Percentiles rank a stretch among this genome's conserved stretches.
Evolutionary conservation across 257 asterid species (phyloP).

Genomic region (Cruciata laevipes): DNA sequence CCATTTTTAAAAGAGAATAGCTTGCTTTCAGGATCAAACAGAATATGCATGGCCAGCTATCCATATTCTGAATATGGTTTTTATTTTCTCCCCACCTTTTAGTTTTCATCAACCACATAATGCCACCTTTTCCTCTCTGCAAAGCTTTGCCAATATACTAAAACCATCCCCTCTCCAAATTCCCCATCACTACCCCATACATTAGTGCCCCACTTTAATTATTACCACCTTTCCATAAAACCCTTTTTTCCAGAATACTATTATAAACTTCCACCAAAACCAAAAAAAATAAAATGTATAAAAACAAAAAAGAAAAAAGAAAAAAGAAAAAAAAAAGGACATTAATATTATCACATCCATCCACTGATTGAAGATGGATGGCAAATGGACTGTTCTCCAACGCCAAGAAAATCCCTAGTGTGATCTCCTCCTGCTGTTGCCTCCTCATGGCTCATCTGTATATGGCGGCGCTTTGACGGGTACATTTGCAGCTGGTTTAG

Average conservation of each 20-base stretch:
- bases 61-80: not conserved
- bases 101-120: constrained; percentile 36
- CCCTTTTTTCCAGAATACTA: constrained; percentile 2
- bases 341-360: constrained; percentile 39
- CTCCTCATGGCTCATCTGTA: constrained; percentile 20
- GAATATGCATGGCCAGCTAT: constrained; percentile 52
- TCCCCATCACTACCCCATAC: constrained; percentile 2
- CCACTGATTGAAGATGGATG: constrained; percentile 74
- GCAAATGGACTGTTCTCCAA: constrained; percentile 70
- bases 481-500: constrained; percentile 43
- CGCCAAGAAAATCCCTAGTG: constrained; percentile 96
- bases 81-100: constrained; percentile 28
- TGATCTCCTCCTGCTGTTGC: constrained; percentile 38
- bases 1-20: constrained; percentile 37
- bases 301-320: no score
- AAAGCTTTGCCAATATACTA: constrained; percentile 41
- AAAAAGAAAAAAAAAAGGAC: not conserved
- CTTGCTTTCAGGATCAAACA: constrained; percentile 33
- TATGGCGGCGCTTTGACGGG: constrained; percentile 47
- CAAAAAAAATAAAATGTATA: no score
- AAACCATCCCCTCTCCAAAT: constrained; percentile 11
- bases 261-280: not conserved
- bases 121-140: constrained; percentile 45
- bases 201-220: constrained; percentile 23
- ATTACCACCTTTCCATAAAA: constrained; percentile 13